Conservation (phyloP, 495 filamentous ascomycete genomes). For the Chlorociboria aeruginascens region DNA sequence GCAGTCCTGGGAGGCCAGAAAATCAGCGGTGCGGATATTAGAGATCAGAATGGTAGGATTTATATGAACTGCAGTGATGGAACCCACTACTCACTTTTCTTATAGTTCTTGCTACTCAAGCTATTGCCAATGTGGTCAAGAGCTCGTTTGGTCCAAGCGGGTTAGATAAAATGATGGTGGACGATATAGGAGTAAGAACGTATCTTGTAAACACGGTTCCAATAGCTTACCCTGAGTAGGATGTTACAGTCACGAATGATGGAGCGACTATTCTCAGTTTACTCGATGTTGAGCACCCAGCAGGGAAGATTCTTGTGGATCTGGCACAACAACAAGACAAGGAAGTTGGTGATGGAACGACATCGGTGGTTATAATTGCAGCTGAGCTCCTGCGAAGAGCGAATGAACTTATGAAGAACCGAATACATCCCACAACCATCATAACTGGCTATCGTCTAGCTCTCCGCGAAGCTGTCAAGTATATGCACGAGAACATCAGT, state of each 20-base stretch:
- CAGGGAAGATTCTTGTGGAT: slow-evolving; percentile 96
- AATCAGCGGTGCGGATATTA: slow-evolving; percentile 88
- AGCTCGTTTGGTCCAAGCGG: slow-evolving; percentile 96
- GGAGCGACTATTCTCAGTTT: slow-evolving; percentile 92
- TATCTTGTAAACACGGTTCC: slow-evolving; percentile 2
- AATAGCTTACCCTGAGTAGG: slow-evolving; percentile 38
- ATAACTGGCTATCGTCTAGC: slow-evolving; percentile 97
- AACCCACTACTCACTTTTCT: slow-evolving; percentile 18
- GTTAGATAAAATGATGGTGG: slow-evolving; percentile 99
- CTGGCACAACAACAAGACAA: slow-evolving; percentile 98
- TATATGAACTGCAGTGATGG: neutral
- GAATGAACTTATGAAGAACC: slow-evolving; percentile 98
- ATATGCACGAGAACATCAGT: slow-evolving; percentile 96
- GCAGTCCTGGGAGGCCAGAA: slow-evolving; percentile 84
- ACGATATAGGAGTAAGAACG: slow-evolving; percentile 81
- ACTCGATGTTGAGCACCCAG: slow-evolving; percentile 93
- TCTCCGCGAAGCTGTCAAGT: slow-evolving; percentile 91
- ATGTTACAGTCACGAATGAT: slow-evolving; percentile 99
- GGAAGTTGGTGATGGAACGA: slow-evolving; percentile 97
- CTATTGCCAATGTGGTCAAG: slow-evolving; percentile 97
- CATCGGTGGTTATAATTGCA: slow-evolving; percentile 93
- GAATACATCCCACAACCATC: slow-evolving; percentile 98
- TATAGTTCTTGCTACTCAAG: slow-evolving; percentile 83
- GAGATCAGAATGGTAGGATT: slow-evolving; percentile 81
- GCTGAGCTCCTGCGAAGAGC: slow-evolving; percentile 87